These are phyloP conservation scores for Phytopythium sindhum DNA, from an alignment of 352 stramenopile species.

Conservation along the genomic window DNA sequence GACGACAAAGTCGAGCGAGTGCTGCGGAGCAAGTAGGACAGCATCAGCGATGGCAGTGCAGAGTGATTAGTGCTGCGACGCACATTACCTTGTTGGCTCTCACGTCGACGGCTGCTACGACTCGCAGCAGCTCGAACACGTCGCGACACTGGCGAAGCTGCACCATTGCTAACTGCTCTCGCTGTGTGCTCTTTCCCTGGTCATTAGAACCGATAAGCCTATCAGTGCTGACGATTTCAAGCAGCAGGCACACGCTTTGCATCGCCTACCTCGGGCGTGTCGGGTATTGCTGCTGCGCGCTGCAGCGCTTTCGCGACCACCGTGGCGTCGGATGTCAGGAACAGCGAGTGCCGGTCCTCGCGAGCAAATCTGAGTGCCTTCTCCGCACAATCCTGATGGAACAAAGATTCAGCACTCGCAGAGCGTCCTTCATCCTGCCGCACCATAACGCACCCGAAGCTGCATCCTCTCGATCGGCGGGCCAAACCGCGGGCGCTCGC, in stretches of 20 bases:
- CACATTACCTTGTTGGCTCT: slow-evolving; percentile 23
- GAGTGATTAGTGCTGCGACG: not conserved
- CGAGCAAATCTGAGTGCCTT: slow-evolving; percentile 14
- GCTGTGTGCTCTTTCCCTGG: slow-evolving; percentile 9
- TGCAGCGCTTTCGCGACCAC: slow-evolving; percentile 12
- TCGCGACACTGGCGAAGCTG: slow-evolving; percentile 30
- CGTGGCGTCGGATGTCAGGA: slow-evolving; percentile 12
- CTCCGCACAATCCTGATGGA: slow-evolving; percentile 3
- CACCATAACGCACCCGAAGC: not conserved
- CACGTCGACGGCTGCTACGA: slow-evolving; percentile 22
- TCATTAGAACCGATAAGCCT: not conserved
- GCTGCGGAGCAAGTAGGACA: slow-evolving; percentile 10
- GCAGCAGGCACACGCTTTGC: slow-evolving; percentile 18
- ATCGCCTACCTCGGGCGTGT: slow-evolving; percentile 5
- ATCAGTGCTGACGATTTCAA: slow-evolving; percentile 13
- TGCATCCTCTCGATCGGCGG: not conserved
- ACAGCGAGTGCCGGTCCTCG: slow-evolving; percentile 10
- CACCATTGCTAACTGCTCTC: slow-evolving; percentile 25
- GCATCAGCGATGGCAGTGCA: slow-evolving; percentile 3
- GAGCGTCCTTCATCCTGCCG: too few relatives aligned
- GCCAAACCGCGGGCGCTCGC: not conserved
- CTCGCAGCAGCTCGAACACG: slow-evolving; percentile 31
- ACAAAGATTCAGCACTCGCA: not conserved
- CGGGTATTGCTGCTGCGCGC: not conserved
- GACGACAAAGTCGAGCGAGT: slow-evolving; percentile 20